Evolutionary conservation across 2,329 filamentous ascomycete species (phyloP), one percentile per base, ranked within the genome.

Genomic region (Penicillium brasilianum): DNA sequence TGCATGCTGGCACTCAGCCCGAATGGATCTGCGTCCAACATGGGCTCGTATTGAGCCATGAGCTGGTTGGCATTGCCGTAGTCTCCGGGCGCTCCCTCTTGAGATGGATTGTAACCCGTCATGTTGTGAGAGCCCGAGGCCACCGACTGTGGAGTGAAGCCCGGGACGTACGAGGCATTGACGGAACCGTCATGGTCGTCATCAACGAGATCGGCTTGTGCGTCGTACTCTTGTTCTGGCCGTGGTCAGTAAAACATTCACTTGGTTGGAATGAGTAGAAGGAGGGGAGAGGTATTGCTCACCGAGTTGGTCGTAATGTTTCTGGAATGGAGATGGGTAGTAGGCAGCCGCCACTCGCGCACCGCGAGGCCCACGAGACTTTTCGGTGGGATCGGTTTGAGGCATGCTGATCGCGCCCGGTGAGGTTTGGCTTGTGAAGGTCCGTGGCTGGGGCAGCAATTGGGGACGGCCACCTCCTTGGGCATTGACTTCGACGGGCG

Each of bases 161-260:
- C 74, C n/a, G 82, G 77, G 41, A 87, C 85, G 73, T 91, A 94
- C 9, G 88, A 87, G 48, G 88, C 85, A 44, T 87, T 88, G 58
- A 89, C 85, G 11, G 88, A 87, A 63, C 92, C 89, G 66, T 88
- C 83, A 75, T 82, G 86, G 70, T 91, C 89, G 63, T 96, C 91
- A 72, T 97, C 93, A 77, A 96, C 88, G 84, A 96, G 91, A 72
- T 94, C 92, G 76, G 87, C 87, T 80, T 92, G 91, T 58, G 92
- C 90, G 77, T 97, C 93, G 81, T 97, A 98, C 83, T 98, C 94
- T 85, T 96, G 93, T 82, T 98, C 94, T 97, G 82, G 43, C 83
- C 84, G 73, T 37, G 37, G 58, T 70, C 39, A 69, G 64, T 43
- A 14, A 36, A 3, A 22, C 3, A 20, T 36, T 32, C 25, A 36